These are phyloP conservation scores for Aspergillus floridensis DNA, from an alignment of 2,329 filamentous ascomycete species.

Conservation along the genomic window DNA sequence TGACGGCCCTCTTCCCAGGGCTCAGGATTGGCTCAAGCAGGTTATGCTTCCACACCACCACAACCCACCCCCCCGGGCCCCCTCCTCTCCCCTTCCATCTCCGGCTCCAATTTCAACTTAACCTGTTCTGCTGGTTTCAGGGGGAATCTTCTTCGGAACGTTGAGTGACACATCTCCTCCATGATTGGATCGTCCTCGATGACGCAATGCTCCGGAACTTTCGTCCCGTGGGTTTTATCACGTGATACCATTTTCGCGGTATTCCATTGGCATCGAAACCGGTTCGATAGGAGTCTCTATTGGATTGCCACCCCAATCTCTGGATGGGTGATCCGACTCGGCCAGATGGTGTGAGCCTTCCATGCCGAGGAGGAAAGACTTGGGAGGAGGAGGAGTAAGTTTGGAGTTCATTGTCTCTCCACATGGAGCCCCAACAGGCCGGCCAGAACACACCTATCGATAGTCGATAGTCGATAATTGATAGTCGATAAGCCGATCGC, in stretches of 20 bases:
- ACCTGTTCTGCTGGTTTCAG: slow-evolving; percentile 7
- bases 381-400: background rate
- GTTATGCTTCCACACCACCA: background rate
- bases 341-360: background rate
- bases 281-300: background rate
- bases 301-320: slow-evolving; percentile 14
- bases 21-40: slow-evolving; percentile 2
- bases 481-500: background rate
- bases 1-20: slow-evolving; percentile 2
- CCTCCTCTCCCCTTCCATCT: background rate
- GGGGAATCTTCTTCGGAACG: slow-evolving; percentile 12
- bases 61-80: background rate
- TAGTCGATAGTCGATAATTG: slow-evolving; percentile 6
- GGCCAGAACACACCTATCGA: slow-evolving; percentile 1
- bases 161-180: slow-evolving; percentile 8
- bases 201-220: slow-evolving; percentile 18
- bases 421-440: background rate
- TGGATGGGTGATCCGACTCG: slow-evolving; percentile 5
- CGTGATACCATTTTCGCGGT: slow-evolving; percentile 9
- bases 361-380: background rate
- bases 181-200: slow-evolving; percentile 19
- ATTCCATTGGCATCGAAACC: slow-evolving; percentile 9
- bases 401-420: slow-evolving; percentile 3
- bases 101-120: background rate
- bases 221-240: slow-evolving; percentile 14